Evolutionary conservation across 345 rosid species (phyloP).

Genomic region (Syzygium oleosum): DNA sequence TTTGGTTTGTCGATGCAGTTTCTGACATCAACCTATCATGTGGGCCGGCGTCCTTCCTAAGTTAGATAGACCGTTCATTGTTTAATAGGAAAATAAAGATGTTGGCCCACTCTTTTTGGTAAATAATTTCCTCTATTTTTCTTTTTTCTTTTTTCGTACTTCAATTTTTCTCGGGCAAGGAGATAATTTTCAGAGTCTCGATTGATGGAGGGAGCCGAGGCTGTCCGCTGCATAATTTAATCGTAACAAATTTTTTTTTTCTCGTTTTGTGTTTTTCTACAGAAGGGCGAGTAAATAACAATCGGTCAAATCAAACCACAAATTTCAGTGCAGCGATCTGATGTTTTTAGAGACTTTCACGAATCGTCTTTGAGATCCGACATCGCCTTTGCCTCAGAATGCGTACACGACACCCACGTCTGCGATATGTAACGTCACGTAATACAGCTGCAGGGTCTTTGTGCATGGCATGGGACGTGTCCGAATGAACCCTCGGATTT

Average conservation of each 20-base stretch:
- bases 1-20: background rate
- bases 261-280: background rate
- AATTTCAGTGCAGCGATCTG: conserved; percentile 2
- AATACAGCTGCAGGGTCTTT: background rate
- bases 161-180: background rate
- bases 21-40: background rate
- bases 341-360: background rate
- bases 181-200: background rate
- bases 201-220: background rate
- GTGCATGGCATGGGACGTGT: background rate
- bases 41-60: background rate
- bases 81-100: background rate
- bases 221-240: background rate
- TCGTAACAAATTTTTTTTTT: too few relatives aligned
- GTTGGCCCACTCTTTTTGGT: background rate
- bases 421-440: background rate
- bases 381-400: background rate
- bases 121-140: background rate
- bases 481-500: background rate
- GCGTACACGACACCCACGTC: background rate
- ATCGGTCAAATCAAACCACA: conserved; percentile 21
- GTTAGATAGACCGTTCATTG: background rate
- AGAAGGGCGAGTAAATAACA: background rate
- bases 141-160: background rate
- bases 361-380: conserved; percentile 21